A percentile compares a stretch with the other conserved stretches of the same genome.
Evolutionary conservation across 78 protist species (phyloP).

Genomic region (Dictyostelium intermedium): DNA sequence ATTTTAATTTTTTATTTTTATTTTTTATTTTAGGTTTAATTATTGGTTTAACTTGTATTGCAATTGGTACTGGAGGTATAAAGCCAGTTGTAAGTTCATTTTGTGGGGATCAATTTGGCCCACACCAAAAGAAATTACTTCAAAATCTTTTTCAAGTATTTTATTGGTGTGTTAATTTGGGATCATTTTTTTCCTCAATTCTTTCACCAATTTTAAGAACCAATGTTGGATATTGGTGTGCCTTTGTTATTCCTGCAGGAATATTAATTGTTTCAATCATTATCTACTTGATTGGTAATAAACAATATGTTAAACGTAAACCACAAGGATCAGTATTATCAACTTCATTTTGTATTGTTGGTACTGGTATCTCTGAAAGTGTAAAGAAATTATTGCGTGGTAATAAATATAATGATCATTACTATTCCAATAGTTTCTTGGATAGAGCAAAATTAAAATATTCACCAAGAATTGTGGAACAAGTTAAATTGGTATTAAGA

Average conservation of each 20-base stretch:
- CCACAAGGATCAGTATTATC: constrained; percentile 7
- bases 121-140: constrained; percentile 30
- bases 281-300: constrained; percentile 61
- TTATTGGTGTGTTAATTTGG: constrained; percentile 86
- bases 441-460: constrained; percentile 46
- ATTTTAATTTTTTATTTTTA: not conserved
- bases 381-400: not conserved
- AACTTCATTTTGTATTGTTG: not conserved
- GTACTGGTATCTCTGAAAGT: constrained; percentile 34
- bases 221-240: constrained; percentile 70
- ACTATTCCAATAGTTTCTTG: constrained; percentile 20
- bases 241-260: constrained; percentile 85
- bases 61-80: constrained; percentile 90
- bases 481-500: not conserved
- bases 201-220: constrained; percentile 83
- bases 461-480: constrained; percentile 23
- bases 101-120: constrained; percentile 88
- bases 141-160: constrained; percentile 73
- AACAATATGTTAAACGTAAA: constrained; percentile 32
- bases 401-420: not conserved
- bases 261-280: constrained; percentile 57
- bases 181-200: constrained; percentile 80
- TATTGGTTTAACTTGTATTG: constrained; percentile 75
- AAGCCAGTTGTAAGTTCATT: constrained; percentile 78
- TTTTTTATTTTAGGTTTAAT: not conserved